Percentiles rank a stretch among this genome's conserved stretches.
Conservation (phyloP, 805 yeast genomes). For the Saccharomycopsis babjevae region DNA sequence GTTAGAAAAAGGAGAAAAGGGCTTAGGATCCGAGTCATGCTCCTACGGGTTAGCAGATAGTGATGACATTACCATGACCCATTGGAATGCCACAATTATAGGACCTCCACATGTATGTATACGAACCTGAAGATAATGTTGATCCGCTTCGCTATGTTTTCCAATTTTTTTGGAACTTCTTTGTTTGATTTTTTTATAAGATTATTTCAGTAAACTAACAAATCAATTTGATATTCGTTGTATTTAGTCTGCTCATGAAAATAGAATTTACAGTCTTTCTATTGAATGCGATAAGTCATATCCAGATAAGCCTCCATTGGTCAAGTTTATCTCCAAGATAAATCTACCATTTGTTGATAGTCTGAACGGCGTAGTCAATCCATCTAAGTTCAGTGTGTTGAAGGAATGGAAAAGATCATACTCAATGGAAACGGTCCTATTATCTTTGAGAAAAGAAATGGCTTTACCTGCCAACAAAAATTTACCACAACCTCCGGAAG, state of each 20-base stretch:
- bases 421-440: slow-evolving; percentile 85
- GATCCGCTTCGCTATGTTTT: neutral
- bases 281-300: slow-evolving; percentile 75
- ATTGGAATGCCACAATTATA: slow-evolving; percentile 96
- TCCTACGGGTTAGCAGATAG: slow-evolving; percentile 87
- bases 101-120: slow-evolving; percentile 76
- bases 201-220: neutral
- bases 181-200: neutral
- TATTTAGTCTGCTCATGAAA: slow-evolving; percentile 61
- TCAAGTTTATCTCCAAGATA: slow-evolving; percentile 70
- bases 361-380: slow-evolving; percentile 44
- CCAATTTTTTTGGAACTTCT: neutral
- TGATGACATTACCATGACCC: slow-evolving; percentile 86
- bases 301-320: slow-evolving; percentile 84
- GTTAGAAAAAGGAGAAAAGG: slow-evolving; percentile 96
- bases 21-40: slow-evolving; percentile 92
- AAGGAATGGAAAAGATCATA: slow-evolving; percentile 81
- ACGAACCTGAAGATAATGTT: neutral
- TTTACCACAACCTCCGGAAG: slow-evolving; percentile 87
- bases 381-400: slow-evolving; percentile 52
- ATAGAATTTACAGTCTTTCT: slow-evolving; percentile 78
- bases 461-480: slow-evolving; percentile 74
- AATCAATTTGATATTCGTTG: slow-evolving; percentile 6
- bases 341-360: slow-evolving; percentile 86
- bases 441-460: slow-evolving; percentile 88